phyloP scores from a whole-genome alignment of 176 grass and related monocot species.

The Luzula sylvatica region DNA sequence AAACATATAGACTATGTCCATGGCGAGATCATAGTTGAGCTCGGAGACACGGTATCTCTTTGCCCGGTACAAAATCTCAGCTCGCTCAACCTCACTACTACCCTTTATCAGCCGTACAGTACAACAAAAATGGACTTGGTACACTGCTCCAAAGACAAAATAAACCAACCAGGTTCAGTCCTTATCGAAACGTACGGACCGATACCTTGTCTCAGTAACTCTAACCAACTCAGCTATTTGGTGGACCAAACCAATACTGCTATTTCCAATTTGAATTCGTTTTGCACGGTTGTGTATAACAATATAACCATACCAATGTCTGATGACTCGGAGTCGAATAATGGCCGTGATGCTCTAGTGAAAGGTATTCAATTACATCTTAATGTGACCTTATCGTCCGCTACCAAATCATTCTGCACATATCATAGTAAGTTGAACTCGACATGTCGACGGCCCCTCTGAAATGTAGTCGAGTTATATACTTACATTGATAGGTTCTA shows the following conservation, averaged over 20 bases:
- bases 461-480: no score
- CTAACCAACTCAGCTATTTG: slow-evolving; percentile 10
- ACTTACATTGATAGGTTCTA: no score
- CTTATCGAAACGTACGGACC: neutral
- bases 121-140: neutral
- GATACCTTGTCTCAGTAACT: slow-evolving; percentile 14
- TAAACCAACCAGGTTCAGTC: neutral
- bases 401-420: slow-evolving; percentile 24
- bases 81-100: slow-evolving; percentile 4
- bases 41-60: neutral
- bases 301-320: neutral
- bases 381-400: neutral
- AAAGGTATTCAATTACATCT: neutral
- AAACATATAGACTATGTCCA: neutral
- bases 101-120: neutral
- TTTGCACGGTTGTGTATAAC: neutral
- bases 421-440: slow-evolving; percentile 2
- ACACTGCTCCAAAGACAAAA: slow-evolving; percentile 3
- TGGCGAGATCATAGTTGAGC: neutral
- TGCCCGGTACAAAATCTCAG: slow-evolving; percentile 5
- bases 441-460: no score
- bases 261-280: neutral
- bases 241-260: neutral
- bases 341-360: neutral
- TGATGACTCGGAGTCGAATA: neutral